phyloP scores from a whole-genome alignment of 495 filamentous ascomycete genomes.

The Choiromyces venosus region DNA sequence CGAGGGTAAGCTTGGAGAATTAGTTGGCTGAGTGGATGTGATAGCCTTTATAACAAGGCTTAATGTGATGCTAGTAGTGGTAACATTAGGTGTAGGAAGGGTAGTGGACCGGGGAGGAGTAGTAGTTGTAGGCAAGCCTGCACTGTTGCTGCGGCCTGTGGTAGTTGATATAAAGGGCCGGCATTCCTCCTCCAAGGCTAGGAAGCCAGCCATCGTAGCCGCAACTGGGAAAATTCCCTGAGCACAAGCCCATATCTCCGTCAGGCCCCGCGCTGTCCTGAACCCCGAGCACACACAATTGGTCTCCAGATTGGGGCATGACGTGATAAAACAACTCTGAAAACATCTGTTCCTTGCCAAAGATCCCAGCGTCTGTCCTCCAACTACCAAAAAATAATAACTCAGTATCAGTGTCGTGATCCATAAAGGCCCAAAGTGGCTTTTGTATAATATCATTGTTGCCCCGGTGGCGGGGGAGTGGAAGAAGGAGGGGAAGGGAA shows the following conservation, averaged over 20 bases:
- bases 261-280: background rate
- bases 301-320: background rate
- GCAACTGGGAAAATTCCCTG: background rate
- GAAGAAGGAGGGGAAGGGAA: background rate
- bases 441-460: background rate
- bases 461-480: background rate
- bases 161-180: background rate
- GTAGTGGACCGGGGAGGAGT: background rate
- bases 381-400: background rate
- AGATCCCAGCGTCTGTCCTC: slow-evolving; percentile 4
- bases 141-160: background rate
- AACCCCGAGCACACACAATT: background rate
- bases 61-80: background rate
- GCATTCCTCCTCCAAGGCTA: background rate
- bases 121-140: background rate
- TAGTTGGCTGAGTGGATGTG: background rate
- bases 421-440: background rate
- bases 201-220: background rate
- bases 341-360: background rate
- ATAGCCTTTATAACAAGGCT: background rate
- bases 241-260: background rate
- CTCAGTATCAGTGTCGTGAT: background rate
- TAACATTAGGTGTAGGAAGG: background rate
- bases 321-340: background rate
- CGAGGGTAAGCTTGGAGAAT: background rate